Conservation (phyloP, 352 stramenopile genomes). For the Phytopythium montanum region DNA sequence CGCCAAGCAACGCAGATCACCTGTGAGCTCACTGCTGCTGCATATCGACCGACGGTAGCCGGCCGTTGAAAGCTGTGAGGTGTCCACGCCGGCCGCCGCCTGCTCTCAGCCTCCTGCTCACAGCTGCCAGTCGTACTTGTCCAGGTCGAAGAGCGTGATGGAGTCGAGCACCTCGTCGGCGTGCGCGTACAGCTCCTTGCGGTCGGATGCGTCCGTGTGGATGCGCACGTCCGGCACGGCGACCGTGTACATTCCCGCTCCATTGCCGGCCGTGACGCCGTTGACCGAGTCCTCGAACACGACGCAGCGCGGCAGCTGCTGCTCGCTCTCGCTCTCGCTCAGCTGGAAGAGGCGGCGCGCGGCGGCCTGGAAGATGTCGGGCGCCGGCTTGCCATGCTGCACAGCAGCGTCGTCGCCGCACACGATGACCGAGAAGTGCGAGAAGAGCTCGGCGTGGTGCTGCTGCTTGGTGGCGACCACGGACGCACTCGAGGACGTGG, state of each 20-base stretch:
- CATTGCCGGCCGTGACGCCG: conserved; percentile 58
- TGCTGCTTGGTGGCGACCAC: conserved; percentile 66
- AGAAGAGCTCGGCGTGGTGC: conserved; percentile 70
- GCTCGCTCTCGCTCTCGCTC: conserved; percentile 25
- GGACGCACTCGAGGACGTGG: conserved; percentile 61
- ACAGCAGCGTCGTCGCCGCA: conserved; percentile 73
- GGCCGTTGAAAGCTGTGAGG: not conserved
- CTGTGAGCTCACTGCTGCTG: not conserved
- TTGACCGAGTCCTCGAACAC: conserved; percentile 80
- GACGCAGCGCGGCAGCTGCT: conserved; percentile 41
- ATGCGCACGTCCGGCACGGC: conserved; percentile 69
- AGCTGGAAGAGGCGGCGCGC: conserved; percentile 48
- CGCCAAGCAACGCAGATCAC: not conserved
- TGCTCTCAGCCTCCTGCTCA: conserved; percentile 23
- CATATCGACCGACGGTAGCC: not conserved
- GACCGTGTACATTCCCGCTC: conserved; percentile 65
- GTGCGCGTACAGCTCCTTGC: conserved; percentile 40
- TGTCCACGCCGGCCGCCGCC: not conserved
- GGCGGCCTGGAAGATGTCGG: conserved; percentile 78
- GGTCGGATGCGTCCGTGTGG: conserved; percentile 42
- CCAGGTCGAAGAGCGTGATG: conserved; percentile 52
- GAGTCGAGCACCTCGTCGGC: conserved; percentile 64
- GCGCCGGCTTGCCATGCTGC: conserved; percentile 63
- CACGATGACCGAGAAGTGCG: conserved; percentile 69
- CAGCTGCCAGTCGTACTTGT: conserved; percentile 50